Base-by-base conservation (phyloP, 2,329 filamentous ascomycete genomes). In the Gnomoniopsis sp. region DNA sequence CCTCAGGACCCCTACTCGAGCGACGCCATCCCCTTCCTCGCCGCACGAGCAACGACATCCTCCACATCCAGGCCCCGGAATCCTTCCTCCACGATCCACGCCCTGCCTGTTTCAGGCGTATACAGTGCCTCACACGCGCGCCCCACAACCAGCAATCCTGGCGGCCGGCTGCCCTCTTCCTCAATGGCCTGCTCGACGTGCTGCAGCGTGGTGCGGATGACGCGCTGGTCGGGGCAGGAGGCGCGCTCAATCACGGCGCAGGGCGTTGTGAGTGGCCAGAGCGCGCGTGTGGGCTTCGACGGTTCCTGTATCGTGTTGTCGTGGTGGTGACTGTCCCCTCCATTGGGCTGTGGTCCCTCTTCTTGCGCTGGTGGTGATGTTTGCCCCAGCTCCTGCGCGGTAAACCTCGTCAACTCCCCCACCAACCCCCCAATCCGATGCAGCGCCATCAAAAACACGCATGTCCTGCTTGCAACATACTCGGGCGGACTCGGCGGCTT, bases 231-330 rank as follows among this genome's bases (percentile, higher is more conserved):
- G 0, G 91, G 89, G 70, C 95, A 99, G 62, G 90, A 96, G 6
- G 95, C 95, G 38, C 95, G 83, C 74, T 99, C 95, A 57, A 99
- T 83, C 12, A 99, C 93, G 1, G 93, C 93, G 68, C 93, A 97
- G 0, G 93, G 92, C 1, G 92, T 95, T n/a, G 77, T 74, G 36
- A 73, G 74, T 0, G 93, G 93, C 87, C 91, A 97, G 1, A 86
- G 68, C 2, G 61, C 64, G 57, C 78, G 72, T n/a, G 48, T 63
- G 4, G 57, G 43, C 6, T 47, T 49, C 2, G 36, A 30, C 36
- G 34, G 38, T 22, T 26, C 21, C 6, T 34, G 26, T 36, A n/a
- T 11, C 11, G 4, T 22, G 50, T 3, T 38, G n/a, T 34, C 22
- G n/a, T n/a, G n/a, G n/a, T n/a, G n/a, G n/a, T n/a, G n/a, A n/a